These are phyloP conservation scores for Dictyostelium purpureum DNA, from an alignment of 78 protist species.

Conservation along the genomic window DNA sequence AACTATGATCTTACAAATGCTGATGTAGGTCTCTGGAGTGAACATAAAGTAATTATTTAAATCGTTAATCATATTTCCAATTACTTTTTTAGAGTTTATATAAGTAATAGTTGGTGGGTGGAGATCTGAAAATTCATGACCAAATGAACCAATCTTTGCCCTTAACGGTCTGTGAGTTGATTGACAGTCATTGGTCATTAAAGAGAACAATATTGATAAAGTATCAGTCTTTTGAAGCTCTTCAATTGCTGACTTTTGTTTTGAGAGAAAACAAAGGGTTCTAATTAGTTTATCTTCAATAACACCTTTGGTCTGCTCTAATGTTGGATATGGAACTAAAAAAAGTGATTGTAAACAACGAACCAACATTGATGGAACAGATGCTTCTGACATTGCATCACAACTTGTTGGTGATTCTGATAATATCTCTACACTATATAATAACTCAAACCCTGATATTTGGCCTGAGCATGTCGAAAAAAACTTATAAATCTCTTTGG, in stretches of 20 bases:
- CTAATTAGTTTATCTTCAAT: conserved; percentile 55
- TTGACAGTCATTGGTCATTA: conserved; percentile 51
- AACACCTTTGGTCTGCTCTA: conserved; percentile 15
- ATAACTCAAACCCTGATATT: conserved; percentile 37
- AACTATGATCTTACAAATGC: conserved; percentile 38
- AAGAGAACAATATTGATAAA: conserved; percentile 10
- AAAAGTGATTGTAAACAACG: conserved; percentile 48
- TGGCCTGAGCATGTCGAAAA: background rate
- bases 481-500: conserved; percentile 37
- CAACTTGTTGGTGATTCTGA: conserved; percentile 32
- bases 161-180: conserved; percentile 36
- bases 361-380: conserved; percentile 35
- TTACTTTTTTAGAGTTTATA: conserved; percentile 44
- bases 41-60: conserved; percentile 24
- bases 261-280: conserved; percentile 38
- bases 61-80: conserved; percentile 18
- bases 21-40: conserved; percentile 36
- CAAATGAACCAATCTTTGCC: conserved; percentile 38
- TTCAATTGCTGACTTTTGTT: conserved; percentile 54
- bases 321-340: conserved; percentile 8
- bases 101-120: conserved; percentile 69
- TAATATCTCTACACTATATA: conserved; percentile 32
- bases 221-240: conserved; percentile 59
- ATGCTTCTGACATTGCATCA: conserved; percentile 72
- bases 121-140: conserved; percentile 39